Evolutionary conservation across 2,329 filamentous ascomycete species (phyloP), one percentile per base, ranked within the genome.

Genomic region (Furcasterigmium sp.): DNA sequence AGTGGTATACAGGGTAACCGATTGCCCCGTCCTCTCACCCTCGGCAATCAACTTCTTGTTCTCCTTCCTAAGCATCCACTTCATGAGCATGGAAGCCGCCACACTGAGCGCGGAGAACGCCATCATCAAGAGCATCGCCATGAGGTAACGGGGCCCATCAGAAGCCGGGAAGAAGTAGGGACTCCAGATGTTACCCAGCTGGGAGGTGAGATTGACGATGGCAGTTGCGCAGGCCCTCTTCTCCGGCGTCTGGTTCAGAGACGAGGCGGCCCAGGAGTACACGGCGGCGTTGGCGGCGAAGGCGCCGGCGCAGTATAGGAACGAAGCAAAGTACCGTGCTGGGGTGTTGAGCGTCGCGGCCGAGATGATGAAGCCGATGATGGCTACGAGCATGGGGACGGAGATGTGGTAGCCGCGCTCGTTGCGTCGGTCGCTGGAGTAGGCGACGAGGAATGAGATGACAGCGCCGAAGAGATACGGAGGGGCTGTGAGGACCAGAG

Each of bases 391-490:
- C 9, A 82, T 64, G 1, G 80, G 79, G 0, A 76, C 50, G 0
- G 69, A 66, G 41, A 84, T 73, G 53, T 84, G 80, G 48, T 72
- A 70, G 54, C 76, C 82, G 8, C 80, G 70, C 50, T 84, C 79
- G n/a, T 75, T 73, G 1, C 72, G 78, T 5, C 69, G 70, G 49
- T 84, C 80, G 4, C 78, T 76, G 51, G 80, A 75, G 69, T 76
- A 79, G 14, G 78, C 73, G 26, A 82, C 81, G 7, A 67, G 45
- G 47, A 79, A 77, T 0, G 78, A 72, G 2, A 71, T 76, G 13
- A 82, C 64, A 2, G 74, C 67, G n/a, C 68, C 70, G 5, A 76
- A 60, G 5, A 76, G 68, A 52, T 78, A 81, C 1, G 76, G 76
- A 1, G 79, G 78, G 0, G 72, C 75, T 1, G 75, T 79, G 46